phyloP scores from a whole-genome alignment of 2,329 filamentous ascomycete genomes.

The Coleophoma cylindrospora region DNA sequence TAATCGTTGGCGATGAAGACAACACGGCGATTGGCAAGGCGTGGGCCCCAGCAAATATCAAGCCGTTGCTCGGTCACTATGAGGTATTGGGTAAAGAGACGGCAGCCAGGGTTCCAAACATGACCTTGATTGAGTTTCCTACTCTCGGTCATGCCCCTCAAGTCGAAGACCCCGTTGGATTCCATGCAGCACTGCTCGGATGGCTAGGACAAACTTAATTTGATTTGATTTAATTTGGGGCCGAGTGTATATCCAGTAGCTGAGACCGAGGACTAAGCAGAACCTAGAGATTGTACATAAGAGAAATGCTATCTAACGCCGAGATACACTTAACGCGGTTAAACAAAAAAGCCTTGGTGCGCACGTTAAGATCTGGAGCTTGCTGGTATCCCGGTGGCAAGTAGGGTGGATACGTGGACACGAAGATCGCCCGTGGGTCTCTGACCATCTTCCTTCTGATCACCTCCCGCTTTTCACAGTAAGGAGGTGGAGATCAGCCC shows the following conservation, averaged over 20 bases:
- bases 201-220: constrained; percentile 31
- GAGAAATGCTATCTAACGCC: too few species aligned
- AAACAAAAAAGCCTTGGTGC: too few species aligned
- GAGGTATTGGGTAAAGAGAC: constrained; percentile 41
- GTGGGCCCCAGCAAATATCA: constrained; percentile 38
- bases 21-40: constrained; percentile 49
- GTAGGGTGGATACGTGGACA: too few species aligned
- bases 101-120: constrained; percentile 36
- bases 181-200: constrained; percentile 38
- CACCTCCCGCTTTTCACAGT: too few species aligned
- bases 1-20: constrained; percentile 47
- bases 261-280: too few species aligned
- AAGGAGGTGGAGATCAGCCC: too few species aligned
- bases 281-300: too few species aligned
- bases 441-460: too few species aligned
- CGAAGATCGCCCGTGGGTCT: too few species aligned
- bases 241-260: too few species aligned
- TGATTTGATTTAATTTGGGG: too few species aligned
- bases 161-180: constrained; percentile 37
- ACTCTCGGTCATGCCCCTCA: not conserved
- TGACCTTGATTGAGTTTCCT: constrained; percentile 32
- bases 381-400: not conserved
- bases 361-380: not conserved
- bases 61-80: constrained; percentile 42
- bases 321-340: too few species aligned